phyloP scores from a whole-genome alignment of 176 grass and related monocot species.

The Calamus simplicifolius region DNA sequence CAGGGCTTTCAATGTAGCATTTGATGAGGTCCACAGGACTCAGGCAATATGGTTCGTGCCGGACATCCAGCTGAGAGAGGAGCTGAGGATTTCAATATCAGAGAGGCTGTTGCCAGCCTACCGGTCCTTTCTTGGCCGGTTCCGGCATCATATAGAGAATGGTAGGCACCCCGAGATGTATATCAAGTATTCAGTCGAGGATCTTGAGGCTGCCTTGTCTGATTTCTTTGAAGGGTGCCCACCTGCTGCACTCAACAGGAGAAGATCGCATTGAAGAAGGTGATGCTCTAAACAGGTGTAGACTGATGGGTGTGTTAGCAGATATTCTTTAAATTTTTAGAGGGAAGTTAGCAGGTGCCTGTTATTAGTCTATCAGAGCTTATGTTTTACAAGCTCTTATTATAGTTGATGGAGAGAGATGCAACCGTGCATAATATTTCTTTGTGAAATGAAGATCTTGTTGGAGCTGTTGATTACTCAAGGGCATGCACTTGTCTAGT shows the following conservation, averaged over 20 bases:
- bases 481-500: constrained; percentile 7
- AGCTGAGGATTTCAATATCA: constrained; percentile 73
- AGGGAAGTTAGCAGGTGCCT: constrained; percentile 10
- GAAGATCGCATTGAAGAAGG: constrained; percentile 35
- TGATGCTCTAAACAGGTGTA: background rate
- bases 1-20: constrained; percentile 72
- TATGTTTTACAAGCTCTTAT: constrained; percentile 13
- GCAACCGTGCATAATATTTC: constrained; percentile 20
- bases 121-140: constrained; percentile 79
- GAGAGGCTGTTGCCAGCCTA: constrained; percentile 91
- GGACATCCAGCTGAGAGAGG: constrained; percentile 75
- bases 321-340: constrained; percentile 40
- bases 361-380: background rate
- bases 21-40: constrained; percentile 69
- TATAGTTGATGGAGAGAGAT: constrained; percentile 48
- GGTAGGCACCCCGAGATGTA: constrained; percentile 72
- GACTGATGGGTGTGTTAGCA: background rate
- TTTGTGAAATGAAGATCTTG: constrained; percentile 40
- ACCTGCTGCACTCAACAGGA: constrained; percentile 38
- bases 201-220: constrained; percentile 50
- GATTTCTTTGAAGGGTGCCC: constrained; percentile 74
- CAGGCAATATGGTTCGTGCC: constrained; percentile 75
- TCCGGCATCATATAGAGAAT: constrained; percentile 76
- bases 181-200: constrained; percentile 90
- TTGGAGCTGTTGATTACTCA: constrained; percentile 17